Percentiles rank a stretch among this genome's conserved stretches.
phyloP scores from a whole-genome alignment of 2,329 filamentous ascomycete genomes.

The Tolypocladium ovalisporum region DNA sequence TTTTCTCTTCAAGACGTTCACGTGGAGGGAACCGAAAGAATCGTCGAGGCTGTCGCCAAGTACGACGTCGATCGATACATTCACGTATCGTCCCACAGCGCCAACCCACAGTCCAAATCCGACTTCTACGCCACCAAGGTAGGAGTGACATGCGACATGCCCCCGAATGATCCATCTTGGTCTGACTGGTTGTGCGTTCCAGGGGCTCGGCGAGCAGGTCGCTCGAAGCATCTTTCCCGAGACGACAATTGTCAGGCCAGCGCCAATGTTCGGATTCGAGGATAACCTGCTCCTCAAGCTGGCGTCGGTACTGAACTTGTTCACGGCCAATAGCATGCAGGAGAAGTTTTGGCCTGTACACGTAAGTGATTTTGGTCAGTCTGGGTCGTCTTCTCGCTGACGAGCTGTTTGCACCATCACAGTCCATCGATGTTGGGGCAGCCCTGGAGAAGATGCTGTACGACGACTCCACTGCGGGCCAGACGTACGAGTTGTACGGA shows the following conservation, averaged over 20 bases:
- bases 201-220: slow-evolving; percentile 72
- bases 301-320: slow-evolving; percentile 66
- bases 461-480: slow-evolving; percentile 78
- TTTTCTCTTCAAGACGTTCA: slow-evolving; percentile 89
- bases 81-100: slow-evolving; percentile 93
- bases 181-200: background rate
- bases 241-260: slow-evolving; percentile 90
- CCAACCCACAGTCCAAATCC: slow-evolving; percentile 65
- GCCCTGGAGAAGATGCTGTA: slow-evolving; percentile 84
- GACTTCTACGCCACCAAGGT: slow-evolving; percentile 91
- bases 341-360: slow-evolving; percentile 89
- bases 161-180: background rate
- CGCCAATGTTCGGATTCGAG: slow-evolving; percentile 90
- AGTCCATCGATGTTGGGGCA: slow-evolving; percentile 82
- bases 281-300: slow-evolving; percentile 83
- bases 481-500: slow-evolving; percentile 92
- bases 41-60: slow-evolving; percentile 88
- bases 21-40: slow-evolving; percentile 83
- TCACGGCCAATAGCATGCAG: slow-evolving; percentile 89
- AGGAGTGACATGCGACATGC: background rate
- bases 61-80: slow-evolving; percentile 97
- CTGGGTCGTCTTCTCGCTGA: background rate
- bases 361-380: slow-evolving; percentile 33
- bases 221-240: slow-evolving; percentile 88
- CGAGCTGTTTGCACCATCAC: background rate